Conservation (phyloP, 805 yeast species). For the Danielia oregonensis region DNA sequence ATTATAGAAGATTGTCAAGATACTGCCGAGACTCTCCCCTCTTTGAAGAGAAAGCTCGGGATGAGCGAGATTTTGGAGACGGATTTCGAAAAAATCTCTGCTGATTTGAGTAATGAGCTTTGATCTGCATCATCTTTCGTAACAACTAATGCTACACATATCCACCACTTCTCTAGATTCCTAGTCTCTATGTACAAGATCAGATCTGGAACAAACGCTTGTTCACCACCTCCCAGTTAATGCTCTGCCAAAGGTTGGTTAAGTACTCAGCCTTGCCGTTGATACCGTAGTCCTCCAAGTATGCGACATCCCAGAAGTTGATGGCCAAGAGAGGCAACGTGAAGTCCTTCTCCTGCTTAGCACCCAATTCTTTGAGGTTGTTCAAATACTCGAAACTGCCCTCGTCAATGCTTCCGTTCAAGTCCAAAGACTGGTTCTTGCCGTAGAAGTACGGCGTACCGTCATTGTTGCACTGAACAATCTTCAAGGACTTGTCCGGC, state of each 20-base stretch:
- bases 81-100: constrained; percentile 16
- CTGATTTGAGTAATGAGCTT: no score
- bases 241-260: constrained; percentile 67
- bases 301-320: constrained; percentile 90
- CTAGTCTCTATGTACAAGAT: constrained; percentile 16
- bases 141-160: no score
- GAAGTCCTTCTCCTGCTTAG: constrained; percentile 48
- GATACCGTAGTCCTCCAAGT: constrained; percentile 78
- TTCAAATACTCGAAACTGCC: constrained; percentile 48
- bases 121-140: no score
- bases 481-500: constrained; percentile 52
- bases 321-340: constrained; percentile 73
- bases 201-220: constrained; percentile 42
- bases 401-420: constrained; percentile 66
- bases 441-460: constrained; percentile 75
- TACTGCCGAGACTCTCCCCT: constrained; percentile 17
- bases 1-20: constrained; percentile 28
- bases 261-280: constrained; percentile 69
- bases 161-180: no score
- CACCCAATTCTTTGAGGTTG: constrained; percentile 40
- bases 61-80: constrained; percentile 20
- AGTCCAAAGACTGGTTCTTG: constrained; percentile 67
- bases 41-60: constrained; percentile 12
- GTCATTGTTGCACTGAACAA: constrained; percentile 60
- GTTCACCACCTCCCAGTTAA: constrained; percentile 80